Evolutionary conservation across 148 eudicot species (phyloP).

Genomic region (Chenopodium berlandieri): DNA sequence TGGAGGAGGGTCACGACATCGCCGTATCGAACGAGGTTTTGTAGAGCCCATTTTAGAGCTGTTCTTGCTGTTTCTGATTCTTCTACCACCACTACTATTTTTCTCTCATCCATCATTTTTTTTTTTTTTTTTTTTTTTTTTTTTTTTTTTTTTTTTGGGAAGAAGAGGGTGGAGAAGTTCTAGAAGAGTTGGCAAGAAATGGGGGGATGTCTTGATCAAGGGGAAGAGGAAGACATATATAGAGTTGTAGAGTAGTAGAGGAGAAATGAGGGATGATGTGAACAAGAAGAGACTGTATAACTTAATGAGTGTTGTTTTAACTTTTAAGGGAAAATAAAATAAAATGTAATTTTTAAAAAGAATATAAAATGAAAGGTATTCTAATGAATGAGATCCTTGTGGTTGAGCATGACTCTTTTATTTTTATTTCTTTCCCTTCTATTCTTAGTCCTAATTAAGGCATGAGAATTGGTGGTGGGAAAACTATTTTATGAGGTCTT

Average conservation of each 20-base stretch:
- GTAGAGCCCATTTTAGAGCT: constrained; percentile 78
- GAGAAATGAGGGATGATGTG: background rate
- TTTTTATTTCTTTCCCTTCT: too few species aligned
- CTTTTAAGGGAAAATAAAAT: too few species aligned
- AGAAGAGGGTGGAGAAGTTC: background rate
- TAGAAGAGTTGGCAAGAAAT: background rate
- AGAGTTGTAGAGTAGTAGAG: background rate
- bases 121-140: background rate
- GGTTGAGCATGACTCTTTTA: background rate
- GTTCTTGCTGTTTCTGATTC: constrained; percentile 72
- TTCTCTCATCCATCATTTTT: constrained; percentile 45
- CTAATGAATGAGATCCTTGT: background rate
- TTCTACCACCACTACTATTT: constrained; percentile 90
- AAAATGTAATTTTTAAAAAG: too few species aligned
- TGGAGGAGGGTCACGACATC: constrained; percentile 77
- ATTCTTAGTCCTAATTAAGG: too few species aligned
- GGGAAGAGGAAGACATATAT: background rate
- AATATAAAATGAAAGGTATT: background rate
- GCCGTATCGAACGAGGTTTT: constrained; percentile 66
- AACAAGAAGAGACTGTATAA: background rate
- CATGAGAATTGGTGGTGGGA: too few species aligned
- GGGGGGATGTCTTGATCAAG: constrained; percentile 3
- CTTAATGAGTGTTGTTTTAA: background rate
- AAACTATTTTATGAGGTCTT: too few species aligned
- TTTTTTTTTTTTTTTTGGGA: background rate